Evolutionary conservation across 139 green algal genomes (phyloP).

Genomic region (Penium margaritaceum): DNA sequence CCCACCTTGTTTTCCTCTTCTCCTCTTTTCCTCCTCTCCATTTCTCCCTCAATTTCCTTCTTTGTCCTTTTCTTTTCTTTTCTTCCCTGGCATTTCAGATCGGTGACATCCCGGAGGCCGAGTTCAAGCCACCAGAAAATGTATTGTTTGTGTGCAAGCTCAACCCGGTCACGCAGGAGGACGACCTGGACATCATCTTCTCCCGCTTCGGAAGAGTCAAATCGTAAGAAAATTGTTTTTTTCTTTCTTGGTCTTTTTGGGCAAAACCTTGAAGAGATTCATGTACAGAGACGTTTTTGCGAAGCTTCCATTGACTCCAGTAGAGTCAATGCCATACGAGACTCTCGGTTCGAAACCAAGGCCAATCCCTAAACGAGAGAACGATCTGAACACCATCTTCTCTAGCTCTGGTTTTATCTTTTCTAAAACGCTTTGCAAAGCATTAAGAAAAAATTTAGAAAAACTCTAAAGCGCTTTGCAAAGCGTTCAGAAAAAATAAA

Average conservation of each 20-base stretch:
- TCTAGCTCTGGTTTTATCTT: no score
- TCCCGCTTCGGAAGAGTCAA: constrained; percentile 81
- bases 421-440: no score
- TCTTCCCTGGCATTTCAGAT: constrained; percentile 13
- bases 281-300: no score
- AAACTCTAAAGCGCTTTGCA: no score
- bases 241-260: not conserved
- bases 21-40: not conserved
- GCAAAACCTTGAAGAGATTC: not conserved
- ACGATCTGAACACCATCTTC: no score
- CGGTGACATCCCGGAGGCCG: constrained; percentile 71
- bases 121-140: constrained; percentile 83
- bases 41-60: not conserved
- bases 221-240: constrained; percentile 27
- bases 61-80: not conserved
- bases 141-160: constrained; percentile 98
- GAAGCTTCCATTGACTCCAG: no score
- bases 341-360: no score
- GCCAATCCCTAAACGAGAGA: no score
- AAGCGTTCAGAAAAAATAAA: no score
- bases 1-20: not conserved
- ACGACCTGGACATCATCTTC: constrained; percentile 99
- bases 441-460: no score
- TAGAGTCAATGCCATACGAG: no score
- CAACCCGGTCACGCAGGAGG: constrained; percentile 84